These are phyloP conservation scores for Silybum marianum DNA, from an alignment of 129 eudicot species.

Conservation along the genomic window DNA sequence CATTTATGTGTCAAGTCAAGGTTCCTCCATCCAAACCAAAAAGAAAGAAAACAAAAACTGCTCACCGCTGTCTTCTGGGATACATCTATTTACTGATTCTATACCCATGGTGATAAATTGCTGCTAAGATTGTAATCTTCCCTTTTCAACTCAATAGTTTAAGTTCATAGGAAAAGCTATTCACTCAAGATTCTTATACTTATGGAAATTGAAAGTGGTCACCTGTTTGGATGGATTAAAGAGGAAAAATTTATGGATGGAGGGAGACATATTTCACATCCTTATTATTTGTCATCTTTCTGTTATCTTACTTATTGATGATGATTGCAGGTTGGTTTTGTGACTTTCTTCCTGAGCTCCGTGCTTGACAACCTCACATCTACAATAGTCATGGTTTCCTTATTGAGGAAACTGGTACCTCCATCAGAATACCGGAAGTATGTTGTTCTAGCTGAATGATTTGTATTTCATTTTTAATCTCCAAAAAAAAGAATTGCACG, in stretches of 20 bases:
- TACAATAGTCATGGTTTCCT: constrained; percentile 97
- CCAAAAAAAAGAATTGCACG: neutral
- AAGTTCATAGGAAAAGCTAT: neutral
- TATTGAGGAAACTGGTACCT: constrained; percentile 89
- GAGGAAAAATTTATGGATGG: neutral
- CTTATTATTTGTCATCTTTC: neutral
- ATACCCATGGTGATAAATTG: neutral
- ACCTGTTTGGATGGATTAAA: neutral
- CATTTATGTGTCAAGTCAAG: neutral
- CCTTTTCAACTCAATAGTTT: neutral
- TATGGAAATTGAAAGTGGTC: neutral
- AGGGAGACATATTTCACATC: neutral
- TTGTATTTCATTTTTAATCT: neutral
- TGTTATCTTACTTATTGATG: constrained; percentile 3
- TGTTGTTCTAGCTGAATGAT: constrained; percentile 22
- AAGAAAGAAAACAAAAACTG: neutral
- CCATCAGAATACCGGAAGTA: constrained; percentile 96
- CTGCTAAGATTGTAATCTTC: neutral
- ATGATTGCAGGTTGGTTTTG: constrained; percentile 85
- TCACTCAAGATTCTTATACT: neutral
- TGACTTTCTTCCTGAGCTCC: constrained; percentile 90
- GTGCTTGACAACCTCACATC: constrained; percentile 96
- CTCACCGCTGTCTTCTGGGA: neutral
- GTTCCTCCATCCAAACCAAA: neutral
- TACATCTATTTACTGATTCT: neutral